Base-by-base conservation (phyloP, 176 grass and related monocot genomes). In the Poa pratensis region DNA sequence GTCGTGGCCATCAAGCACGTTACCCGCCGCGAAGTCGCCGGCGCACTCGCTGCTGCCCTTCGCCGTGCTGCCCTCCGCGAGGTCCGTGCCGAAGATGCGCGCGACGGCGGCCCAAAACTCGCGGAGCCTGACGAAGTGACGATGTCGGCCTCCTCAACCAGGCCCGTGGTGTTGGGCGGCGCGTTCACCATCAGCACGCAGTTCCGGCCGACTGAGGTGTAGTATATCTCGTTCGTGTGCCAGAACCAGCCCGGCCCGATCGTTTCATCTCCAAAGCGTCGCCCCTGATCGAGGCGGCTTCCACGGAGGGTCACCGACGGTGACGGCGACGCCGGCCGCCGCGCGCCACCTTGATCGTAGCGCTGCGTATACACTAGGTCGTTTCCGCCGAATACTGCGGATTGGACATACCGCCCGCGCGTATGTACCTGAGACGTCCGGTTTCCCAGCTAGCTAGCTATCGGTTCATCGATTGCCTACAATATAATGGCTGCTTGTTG, bases 171-270 rank as follows among this genome's bases (percentile, higher is more conserved):
- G 85, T 92, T 98, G 40, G 96, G 96, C 40, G 96, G 96, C 83
- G 89, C 87, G 89, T 98, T 98, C 5, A 98, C 85, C 39, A 98
- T 91, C 73, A 98, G 91, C 80, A 98, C 96, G 85, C 96, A 98
- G 83, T 98, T 98, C 2, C 91, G 89, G 43, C 96, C 96, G 0
- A 98, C 93, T 3, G 96, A 94, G 32, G 86, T 95, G 91, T 98
- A 98, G 83, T 98, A 98, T 79, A 98, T 95, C 10, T 98, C 91
- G 80, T 95, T 94, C 61, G 48, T 77, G 93, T 98, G 96, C 96
- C 96, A 98, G 88, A 98, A 98, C 96, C 96, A 98, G 5, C 96
- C 93, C 13, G 67, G 83, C 27, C 96, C 87, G 80, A 98, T 94
- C 73, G 96, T 95, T 39, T 95, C 93, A 73, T 98, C n/a, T n/a